phyloP scores from a whole-genome alignment of 192 early-diverging fungal genomes.

The Geranomyces michiganensis region DNA sequence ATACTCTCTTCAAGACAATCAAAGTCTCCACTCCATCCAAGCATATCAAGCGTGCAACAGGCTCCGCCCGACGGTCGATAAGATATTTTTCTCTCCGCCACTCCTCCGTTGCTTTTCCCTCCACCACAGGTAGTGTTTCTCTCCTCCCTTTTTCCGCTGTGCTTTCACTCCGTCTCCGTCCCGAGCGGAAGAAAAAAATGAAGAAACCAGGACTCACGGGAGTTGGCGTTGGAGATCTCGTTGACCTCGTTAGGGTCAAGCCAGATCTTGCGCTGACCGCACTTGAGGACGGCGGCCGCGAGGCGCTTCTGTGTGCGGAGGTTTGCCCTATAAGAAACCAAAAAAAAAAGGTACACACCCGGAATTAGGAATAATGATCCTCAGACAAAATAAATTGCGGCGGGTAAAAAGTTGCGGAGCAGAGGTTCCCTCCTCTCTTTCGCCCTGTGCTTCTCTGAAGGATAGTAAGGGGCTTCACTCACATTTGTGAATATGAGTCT shows the following conservation, averaged over 20 bases:
- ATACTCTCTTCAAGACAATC: too few relatives aligned
- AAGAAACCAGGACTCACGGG: slow-evolving; percentile 79
- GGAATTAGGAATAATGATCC: background rate
- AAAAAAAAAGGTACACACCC: background rate
- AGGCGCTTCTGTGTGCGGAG: slow-evolving; percentile 88
- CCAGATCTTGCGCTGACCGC: slow-evolving; percentile 98
- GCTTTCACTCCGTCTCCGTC: too few relatives aligned
- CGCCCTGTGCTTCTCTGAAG: background rate
- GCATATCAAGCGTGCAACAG: too few relatives aligned
- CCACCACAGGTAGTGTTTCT: too few relatives aligned
- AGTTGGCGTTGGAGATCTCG: slow-evolving; percentile 97
- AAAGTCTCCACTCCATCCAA: too few relatives aligned
- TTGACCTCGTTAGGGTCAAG: slow-evolving; percentile 95
- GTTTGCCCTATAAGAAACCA: slow-evolving; percentile 47
- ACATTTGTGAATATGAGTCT: slow-evolving; percentile 8
- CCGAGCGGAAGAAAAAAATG: too few relatives aligned
- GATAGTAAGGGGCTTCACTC: background rate
- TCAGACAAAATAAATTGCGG: background rate
- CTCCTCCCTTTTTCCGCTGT: too few relatives aligned
- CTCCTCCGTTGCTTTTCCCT: background rate
- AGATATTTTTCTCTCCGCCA: too few relatives aligned
- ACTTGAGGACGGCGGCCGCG: slow-evolving; percentile 95
- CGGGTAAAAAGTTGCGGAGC: background rate
- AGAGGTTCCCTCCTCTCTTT: background rate
- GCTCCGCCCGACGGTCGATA: too few relatives aligned